Conservation (phyloP, 805 yeast species). For the Citeromyces matritensis region DNA sequence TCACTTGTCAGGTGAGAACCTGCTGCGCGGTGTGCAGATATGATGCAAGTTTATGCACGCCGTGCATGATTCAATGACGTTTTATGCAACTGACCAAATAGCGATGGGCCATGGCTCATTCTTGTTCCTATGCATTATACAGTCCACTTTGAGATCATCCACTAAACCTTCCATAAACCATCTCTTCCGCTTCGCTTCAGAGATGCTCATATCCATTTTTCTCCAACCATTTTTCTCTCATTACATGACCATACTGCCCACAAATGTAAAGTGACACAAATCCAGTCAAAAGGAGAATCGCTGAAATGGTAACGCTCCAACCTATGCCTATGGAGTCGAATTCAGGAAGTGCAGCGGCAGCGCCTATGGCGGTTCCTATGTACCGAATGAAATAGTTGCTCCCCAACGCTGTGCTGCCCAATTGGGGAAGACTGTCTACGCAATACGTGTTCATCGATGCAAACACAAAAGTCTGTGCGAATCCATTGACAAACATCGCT, state of each 20-base stretch:
- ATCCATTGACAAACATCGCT: conserved; percentile 28
- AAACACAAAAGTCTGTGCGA: conserved; percentile 34
- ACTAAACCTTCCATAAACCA: too few relatives aligned
- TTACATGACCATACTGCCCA: conserved; percentile 20
- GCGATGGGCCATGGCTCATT: too few relatives aligned
- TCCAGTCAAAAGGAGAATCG: conserved; percentile 23
- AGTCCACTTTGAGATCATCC: too few relatives aligned
- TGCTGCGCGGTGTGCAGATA: too few relatives aligned
- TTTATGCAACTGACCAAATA: too few relatives aligned
- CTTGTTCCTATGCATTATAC: too few relatives aligned
- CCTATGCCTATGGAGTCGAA: conserved; percentile 37
- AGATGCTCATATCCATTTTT: too few relatives aligned
- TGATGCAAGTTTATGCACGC: too few relatives aligned
- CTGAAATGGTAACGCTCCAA: conserved; percentile 37
- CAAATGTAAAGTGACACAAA: conserved; percentile 7
- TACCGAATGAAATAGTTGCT: conserved; percentile 36
- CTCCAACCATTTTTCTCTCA: conserved; percentile 11
- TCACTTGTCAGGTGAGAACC: too few relatives aligned
- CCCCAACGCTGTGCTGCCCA: conserved; percentile 40
- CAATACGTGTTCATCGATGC: conserved; percentile 43
- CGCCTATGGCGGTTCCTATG: conserved; percentile 32
- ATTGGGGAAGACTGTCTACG: conserved; percentile 39
- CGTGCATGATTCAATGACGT: too few relatives aligned
- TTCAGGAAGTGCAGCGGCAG: conserved; percentile 30
- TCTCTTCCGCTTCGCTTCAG: too few relatives aligned